Base-by-base conservation (phyloP, 2,329 filamentous ascomycete species). In the Pyrenochaeta sp. region DNA sequence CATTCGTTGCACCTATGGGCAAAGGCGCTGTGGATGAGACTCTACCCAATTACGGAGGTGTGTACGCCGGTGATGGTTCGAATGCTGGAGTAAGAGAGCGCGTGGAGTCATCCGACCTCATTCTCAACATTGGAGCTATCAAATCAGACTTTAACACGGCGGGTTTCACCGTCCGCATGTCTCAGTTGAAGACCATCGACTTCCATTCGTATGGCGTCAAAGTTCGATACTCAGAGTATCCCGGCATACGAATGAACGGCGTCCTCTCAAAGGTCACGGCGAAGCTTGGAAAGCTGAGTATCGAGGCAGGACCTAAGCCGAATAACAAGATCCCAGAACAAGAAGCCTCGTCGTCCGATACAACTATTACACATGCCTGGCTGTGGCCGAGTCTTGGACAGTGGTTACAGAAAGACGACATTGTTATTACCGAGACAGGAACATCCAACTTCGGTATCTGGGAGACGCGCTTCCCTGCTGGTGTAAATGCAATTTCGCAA, bases 1-100 rank as follows among this genome's bases (percentile, higher is more conserved):
- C 90, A 0, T 96, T 95, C 65, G 90, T 93, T n/a, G 90, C 91
- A 0, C 91, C 92, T 2, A 96, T 96, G 90, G 92, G 92, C 41
- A 96, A 96, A 78, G 86, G 91, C 15, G 90, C 90, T 17, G 84
- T 97, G 41, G 84, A 95, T 66, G 92, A 97, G 75, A 84, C 84
- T 1, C 83, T 90, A 41, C 79, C 83, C n/a, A 90, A 85, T 67
- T 96, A 89, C 63, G 90, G 90, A 18, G 92, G 92, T 59, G 90
- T 96, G 4, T 96, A 96, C 73, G 89, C 90, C 7, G 92, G 92
- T n/a, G 83, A 84, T 53, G 91, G 89, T 31, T 92, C 88, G 29
- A 84, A 88, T 46, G 82, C 85, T 1, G 82, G 83, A 32, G 88
- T 90, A 20, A 82, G 83, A 59, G 78, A 86, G 37, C 81, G 83